Percentiles rank a stretch among this genome's conserved stretches.
Evolutionary conservation across 2,329 filamentous ascomycete species (phyloP).

Genomic region (Aspergillus hiratsukae): DNA sequence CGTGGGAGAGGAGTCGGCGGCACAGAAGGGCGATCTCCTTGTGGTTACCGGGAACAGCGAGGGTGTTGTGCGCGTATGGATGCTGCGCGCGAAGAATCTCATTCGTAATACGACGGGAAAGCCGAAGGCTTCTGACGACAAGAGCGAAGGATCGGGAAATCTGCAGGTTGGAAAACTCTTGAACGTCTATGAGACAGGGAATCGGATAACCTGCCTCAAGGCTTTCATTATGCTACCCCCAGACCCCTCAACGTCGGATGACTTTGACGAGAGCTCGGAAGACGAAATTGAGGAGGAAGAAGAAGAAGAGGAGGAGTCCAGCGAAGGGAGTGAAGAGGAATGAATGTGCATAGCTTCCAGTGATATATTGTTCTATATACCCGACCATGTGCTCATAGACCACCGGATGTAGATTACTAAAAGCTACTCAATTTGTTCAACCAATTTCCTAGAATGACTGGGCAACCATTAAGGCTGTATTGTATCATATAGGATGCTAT

Average conservation of each 20-base stretch:
- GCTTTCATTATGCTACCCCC: slow-evolving; percentile 77
- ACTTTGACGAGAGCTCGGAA: slow-evolving; percentile 21
- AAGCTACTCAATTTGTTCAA: background rate
- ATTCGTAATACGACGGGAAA: slow-evolving; percentile 13
- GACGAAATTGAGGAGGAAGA: slow-evolving; percentile 27
- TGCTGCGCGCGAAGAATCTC: slow-evolving; percentile 41
- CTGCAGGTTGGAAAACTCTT: slow-evolving; percentile 61
- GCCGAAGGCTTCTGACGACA: slow-evolving; percentile 13
- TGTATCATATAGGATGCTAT: background rate
- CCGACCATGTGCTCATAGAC: slow-evolving; percentile 12
- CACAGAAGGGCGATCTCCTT: slow-evolving; percentile 43
- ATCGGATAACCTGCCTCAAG: slow-evolving; percentile 82
- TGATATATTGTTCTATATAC: slow-evolving; percentile 18
- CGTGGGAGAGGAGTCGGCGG: slow-evolving; percentile 33
- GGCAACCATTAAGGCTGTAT: background rate
- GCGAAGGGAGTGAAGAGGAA: slow-evolving; percentile 27
- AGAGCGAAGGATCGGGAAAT: slow-evolving; percentile 17
- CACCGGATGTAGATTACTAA: slow-evolving; percentile 7
- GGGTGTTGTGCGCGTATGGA: slow-evolving; percentile 77
- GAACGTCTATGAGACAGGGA: slow-evolving; percentile 76
- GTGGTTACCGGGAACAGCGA: slow-evolving; percentile 78
- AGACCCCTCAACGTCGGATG: slow-evolving; percentile 52
- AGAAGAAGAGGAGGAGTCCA: slow-evolving; percentile 18
- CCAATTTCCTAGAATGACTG: background rate
- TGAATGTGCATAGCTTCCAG: slow-evolving; percentile 4